Evolutionary conservation across 495 filamentous ascomycete species (phyloP), one percentile per base, ranked within the genome.

Genomic region (Chaetomidium leptoderma): DNA sequence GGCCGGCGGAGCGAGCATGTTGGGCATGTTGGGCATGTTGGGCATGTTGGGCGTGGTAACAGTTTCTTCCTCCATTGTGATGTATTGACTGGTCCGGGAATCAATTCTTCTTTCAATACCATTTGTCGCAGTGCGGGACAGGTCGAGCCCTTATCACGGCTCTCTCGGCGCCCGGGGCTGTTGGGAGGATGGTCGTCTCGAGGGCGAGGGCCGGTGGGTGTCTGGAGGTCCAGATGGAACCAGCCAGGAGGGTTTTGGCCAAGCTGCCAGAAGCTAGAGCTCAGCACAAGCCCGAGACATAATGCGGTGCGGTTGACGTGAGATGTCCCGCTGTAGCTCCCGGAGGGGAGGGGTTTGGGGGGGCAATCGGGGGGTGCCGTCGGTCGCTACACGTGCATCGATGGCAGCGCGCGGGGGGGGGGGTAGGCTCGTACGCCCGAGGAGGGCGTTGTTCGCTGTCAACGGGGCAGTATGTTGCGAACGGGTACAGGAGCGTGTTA

Each of bases 251-350:
- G 44, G 24, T 55, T 73, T 74, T 72, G 76, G 77, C 76, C 61
- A 57, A 66, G 63, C 58, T 70, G 75, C 75, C 77, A 77, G 73
- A 57, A 74, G 70, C 75, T 75, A 79, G 67, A 74, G 70, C 62
- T 61, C 62, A 59, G 72, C 71, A 66, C 65, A 62, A 69, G 67
- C 64, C 72, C 68, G 74, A 78, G 76, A 78, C 77, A 79, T 70
- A 65, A 62, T 78, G 75, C 67, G 65, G 66, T 49, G 65, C 58
- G 59, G 62, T 66, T 63, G 72, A 69, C 63, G 68, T 70, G 69
- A 63, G 3, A 59, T 68, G 65, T 64, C 63, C 65, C 66, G 59
- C 64, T 63, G 58, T 29, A n/a, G 32, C 27, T 17, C 1, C 16
- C 33, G 8, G 45, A 43, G 48, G 30, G 33, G 29, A 30, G 27